Evolutionary conservation across 371 early-diverging fungal genomes (phyloP), one percentile per base, ranked within the genome.

Genomic region (Mucor piriformis): DNA sequence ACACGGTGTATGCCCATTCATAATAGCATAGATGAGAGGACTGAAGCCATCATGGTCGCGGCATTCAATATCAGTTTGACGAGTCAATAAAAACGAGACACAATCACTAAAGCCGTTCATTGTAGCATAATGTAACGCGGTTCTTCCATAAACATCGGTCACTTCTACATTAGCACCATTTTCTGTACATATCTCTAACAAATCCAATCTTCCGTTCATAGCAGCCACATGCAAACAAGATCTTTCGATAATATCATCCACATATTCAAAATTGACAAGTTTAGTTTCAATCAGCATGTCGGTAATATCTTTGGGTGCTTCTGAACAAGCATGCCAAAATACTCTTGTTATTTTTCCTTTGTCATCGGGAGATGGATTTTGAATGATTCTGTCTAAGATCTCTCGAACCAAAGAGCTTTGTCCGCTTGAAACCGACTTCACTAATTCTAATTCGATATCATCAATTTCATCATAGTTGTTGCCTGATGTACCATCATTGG

Each of bases 191-290:
- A 83, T 63, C 34, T 83, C 72, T 35, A 91, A 50, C 2, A 91
- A 63, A 42, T 85, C 84, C 35, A 83, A 59, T 40, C 88, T 80
- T 1, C 93, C 93, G 8, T 79, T 77, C 72, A 95, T 92, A 2
- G 96, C 91, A 5, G 92, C 88, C 63, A 93, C 94, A 69, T 98
- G 98, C 8, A 95, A 76, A 54, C 90, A 88, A 0, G 92, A 95
- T 24, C 95, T 84, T 61, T 92, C 90, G 57, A 87, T 94, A 69
- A 97, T 94, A 63, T 97, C 95, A 69, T 96, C 97, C n/a, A 85
- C 79, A 67, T 86, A 89, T 43, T 82, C 86, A 66, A 80, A 88
- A 62, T 92, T 81, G 44, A 92, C 81, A n/a, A 82, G 69, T 0
- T 76, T 74, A 0, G 89, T 83, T 2, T 71, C 76, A 24, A 95